Evolutionary conservation across 1,139 yeast species (phyloP).

Genomic region (Pneumocystis jirovecii): DNA sequence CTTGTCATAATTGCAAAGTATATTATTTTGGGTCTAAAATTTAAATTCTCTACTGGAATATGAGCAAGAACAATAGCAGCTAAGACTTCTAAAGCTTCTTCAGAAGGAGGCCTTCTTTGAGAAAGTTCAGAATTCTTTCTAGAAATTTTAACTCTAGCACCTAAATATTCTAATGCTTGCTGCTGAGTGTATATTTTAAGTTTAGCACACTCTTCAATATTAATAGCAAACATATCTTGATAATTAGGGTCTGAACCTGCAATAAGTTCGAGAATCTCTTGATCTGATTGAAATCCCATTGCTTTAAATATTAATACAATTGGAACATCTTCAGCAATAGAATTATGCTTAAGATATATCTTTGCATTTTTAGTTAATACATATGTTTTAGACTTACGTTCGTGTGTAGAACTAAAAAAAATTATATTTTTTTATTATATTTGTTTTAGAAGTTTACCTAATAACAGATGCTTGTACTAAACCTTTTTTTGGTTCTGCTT

Average conservation of each 20-base stretch:
- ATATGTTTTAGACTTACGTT: constrained; percentile 90
- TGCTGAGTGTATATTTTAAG: constrained; percentile 79
- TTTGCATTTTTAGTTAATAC: constrained; percentile 83
- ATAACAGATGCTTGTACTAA: constrained; percentile 96
- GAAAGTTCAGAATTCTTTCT: constrained; percentile 55
- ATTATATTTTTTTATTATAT: not conserved
- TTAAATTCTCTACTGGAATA: constrained; percentile 68
- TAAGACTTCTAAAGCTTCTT: constrained; percentile 94
- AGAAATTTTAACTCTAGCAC: constrained; percentile 79
- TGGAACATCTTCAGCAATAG: constrained; percentile 88
- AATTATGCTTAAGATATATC: constrained; percentile 83
- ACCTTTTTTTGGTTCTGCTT: constrained; percentile 86
- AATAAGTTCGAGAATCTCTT: constrained; percentile 83
- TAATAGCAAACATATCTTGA: constrained; percentile 83
- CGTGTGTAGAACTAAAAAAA: constrained; percentile 64
- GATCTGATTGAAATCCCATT: constrained; percentile 83
- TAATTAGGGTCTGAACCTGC: constrained; percentile 80
- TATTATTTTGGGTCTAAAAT: constrained; percentile 84
- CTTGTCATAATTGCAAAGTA: constrained; percentile 95
- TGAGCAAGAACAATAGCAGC: constrained; percentile 96
- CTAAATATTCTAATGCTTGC: constrained; percentile 83
- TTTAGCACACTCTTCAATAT: constrained; percentile 85
- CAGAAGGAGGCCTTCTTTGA: constrained; percentile 63
- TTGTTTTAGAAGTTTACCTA: constrained; percentile 18
- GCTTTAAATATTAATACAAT: constrained; percentile 88